These are phyloP conservation scores for Aspergillus sp. DNA, from an alignment of 2,329 filamentous ascomycete species.

Conservation along the genomic window DNA sequence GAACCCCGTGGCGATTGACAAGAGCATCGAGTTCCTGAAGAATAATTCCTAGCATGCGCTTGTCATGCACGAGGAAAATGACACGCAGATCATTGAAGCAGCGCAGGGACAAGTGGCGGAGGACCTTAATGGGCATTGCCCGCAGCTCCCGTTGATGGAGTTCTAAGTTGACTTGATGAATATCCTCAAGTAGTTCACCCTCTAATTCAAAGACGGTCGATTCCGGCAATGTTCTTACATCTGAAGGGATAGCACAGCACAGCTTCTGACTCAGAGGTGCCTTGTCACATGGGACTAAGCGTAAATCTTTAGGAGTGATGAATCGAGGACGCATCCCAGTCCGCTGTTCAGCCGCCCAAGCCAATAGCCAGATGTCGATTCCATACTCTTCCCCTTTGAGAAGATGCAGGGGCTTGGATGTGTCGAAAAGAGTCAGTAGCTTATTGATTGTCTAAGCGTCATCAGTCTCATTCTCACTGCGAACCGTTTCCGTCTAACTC, in stretches of 20 bases:
- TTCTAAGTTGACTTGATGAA: not conserved
- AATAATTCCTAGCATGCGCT: constrained; percentile 22
- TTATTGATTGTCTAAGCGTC: not conserved
- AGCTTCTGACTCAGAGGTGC: not conserved
- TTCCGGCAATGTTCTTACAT: not conserved
- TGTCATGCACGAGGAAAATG: constrained; percentile 20
- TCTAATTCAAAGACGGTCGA: not conserved
- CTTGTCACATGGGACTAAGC: not conserved
- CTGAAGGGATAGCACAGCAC: not conserved
- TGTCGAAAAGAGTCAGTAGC: constrained; percentile 4
- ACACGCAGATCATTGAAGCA: constrained; percentile 13
- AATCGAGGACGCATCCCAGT: not conserved
- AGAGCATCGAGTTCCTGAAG: constrained; percentile 11
- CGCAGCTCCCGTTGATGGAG: not conserved
- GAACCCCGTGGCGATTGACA: constrained; percentile 6
- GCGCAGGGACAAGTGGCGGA: not conserved
- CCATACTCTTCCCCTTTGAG: constrained; percentile 6
- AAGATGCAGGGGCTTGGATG: constrained; percentile 3
- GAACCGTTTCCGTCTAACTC: not conserved
- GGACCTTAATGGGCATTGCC: not conserved
- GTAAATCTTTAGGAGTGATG: constrained; percentile 1
- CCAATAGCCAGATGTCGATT: constrained; percentile 1
- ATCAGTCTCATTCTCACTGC: not conserved
- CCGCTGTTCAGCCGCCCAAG: not conserved
- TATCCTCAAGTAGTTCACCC: not conserved